Evolutionary conservation across 1,284 basidiomycete genomes (phyloP), one percentile per base, ranked within the genome.

Genomic region (Marasmius tenuissimus): DNA sequence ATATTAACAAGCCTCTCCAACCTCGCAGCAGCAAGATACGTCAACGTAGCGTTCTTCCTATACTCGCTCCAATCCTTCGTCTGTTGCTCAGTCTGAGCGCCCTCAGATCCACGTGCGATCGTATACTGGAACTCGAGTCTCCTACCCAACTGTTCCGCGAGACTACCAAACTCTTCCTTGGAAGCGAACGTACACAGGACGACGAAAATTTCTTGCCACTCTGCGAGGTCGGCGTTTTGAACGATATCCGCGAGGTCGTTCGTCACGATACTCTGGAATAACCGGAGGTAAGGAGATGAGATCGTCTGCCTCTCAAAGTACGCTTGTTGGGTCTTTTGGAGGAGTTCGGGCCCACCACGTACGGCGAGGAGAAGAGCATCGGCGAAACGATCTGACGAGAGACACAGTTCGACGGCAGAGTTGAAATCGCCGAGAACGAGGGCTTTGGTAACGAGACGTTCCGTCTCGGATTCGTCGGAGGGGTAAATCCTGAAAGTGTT

Each of bases 151-250:
- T 97, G 94, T 74, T 98, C 97, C 1, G 92, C 89, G 7, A 99
- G 82, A 50, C 85, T 83, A 22, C 89, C 79, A 71, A 98, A 99
- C 69, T 98, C 95, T 42, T 94, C 89, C 58, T 85, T 79, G 65
- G 81, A 85, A 1, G 97, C 96, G 75, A 96, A 99, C 0, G 97
- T 98, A 80, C 96, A 98, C 14, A 98, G 76, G 3, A 99, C 94
- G 52, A 98, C 96, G 70, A 99, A 98, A 61, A 97, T 93, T 75
- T 98, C 97, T 66, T 92, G 89, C 97, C 97, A 99, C 73, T 99
- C 96, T 60, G 86, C 81, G 47, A 98, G 75, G 69, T 99, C 96
- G 16, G 96, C 97, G 70, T 98, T 97, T 74, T 97, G 95, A 1
- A 97, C 95, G 61, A 98, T 89, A 76, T 97, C 95, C 47, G 87